Conservation (phyloP, 345 rosid genomes). For the Camelina hispida region DNA sequence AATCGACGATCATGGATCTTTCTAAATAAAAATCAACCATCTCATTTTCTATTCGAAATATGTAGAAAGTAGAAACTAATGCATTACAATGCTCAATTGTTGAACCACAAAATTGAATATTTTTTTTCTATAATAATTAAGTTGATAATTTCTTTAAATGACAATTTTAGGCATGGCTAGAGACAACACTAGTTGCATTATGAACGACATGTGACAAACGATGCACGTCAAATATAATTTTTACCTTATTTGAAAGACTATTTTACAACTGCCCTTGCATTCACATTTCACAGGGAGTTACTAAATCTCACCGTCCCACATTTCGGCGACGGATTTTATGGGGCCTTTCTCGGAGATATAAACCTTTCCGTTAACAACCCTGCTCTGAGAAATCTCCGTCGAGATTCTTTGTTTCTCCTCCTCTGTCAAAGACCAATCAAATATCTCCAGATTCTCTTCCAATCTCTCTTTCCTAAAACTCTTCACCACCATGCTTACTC, state of each 20-base stretch:
- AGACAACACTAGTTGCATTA: too few species aligned
- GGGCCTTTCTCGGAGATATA: slow-evolving; percentile 42
- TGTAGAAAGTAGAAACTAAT: too few species aligned
- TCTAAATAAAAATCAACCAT: too few species aligned
- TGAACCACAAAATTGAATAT: too few species aligned
- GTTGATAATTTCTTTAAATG: too few species aligned
- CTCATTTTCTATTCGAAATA: too few species aligned
- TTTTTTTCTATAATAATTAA: too few species aligned
- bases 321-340: slow-evolving; percentile 35
- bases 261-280: not conserved
- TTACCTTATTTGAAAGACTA: not conserved
- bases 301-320: slow-evolving; percentile 49
- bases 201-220: too few species aligned
- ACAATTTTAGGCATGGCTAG: too few species aligned
- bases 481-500: slow-evolving; percentile 56
- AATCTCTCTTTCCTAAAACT: slow-evolving; percentile 63
- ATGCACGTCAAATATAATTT: too few species aligned
- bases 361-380: slow-evolving; percentile 34
- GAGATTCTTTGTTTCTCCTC: slow-evolving; percentile 52
- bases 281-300: not conserved
- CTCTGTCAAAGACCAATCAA: slow-evolving; percentile 59
- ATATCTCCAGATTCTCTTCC: slow-evolving; percentile 61
- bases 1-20: too few species aligned
- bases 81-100: too few species aligned
- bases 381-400: slow-evolving; percentile 52